Evolutionary conservation across 2,329 filamentous ascomycete genomes (phyloP).

Genomic region (Aureobasidium sp.): DNA sequence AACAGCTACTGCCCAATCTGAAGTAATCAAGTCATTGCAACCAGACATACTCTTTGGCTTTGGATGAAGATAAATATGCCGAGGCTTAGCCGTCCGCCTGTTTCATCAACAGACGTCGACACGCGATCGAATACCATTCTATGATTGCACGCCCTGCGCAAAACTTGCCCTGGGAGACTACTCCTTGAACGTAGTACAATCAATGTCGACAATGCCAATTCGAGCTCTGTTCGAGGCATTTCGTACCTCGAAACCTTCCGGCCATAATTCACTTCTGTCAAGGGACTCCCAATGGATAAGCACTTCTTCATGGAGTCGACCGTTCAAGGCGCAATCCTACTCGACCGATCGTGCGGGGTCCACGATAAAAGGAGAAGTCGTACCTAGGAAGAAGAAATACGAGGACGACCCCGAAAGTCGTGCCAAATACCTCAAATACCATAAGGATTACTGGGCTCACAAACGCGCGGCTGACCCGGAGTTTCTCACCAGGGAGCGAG

Average conservation of each 20-base stretch:
- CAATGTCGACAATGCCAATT: too few relatives aligned
- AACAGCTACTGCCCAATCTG: too few relatives aligned
- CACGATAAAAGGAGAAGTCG: not conserved
- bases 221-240: not conserved
- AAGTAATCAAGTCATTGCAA: too few relatives aligned
- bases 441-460: not conserved
- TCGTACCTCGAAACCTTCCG: too few relatives aligned
- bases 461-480: not conserved
- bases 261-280: not conserved
- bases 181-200: too few relatives aligned
- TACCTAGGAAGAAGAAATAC: not conserved
- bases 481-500: too few relatives aligned
- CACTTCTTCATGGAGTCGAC: not conserved
- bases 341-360: not conserved
- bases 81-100: too few relatives aligned
- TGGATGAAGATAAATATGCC: too few relatives aligned
- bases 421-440: not conserved
- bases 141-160: not conserved
- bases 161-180: too few relatives aligned
- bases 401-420: not conserved
- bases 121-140: too few relatives aligned
- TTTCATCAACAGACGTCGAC: too few relatives aligned
- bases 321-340: not conserved
- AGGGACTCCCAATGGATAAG: not conserved
- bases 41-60: too few relatives aligned